phyloP scores from a whole-genome alignment of 495 filamentous ascomycete genomes.

The Penicillium canariense region DNA sequence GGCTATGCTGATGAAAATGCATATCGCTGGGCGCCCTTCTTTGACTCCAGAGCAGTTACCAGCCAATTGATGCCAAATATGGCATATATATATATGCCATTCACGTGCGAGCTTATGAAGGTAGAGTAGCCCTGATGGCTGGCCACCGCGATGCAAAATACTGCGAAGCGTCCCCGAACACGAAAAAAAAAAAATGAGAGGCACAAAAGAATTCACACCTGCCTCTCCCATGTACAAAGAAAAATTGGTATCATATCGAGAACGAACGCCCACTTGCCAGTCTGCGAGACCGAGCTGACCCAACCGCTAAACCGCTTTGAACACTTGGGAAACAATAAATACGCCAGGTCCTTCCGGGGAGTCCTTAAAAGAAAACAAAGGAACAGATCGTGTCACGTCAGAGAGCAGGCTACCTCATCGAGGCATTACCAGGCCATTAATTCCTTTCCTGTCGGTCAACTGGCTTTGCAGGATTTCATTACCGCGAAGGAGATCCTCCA shows the following conservation, averaged over 20 bases:
- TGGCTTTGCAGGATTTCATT: slow-evolving; percentile 55
- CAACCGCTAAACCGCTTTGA: slow-evolving; percentile 19
- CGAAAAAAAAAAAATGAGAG: not conserved
- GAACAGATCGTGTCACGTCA: slow-evolving; percentile 27
- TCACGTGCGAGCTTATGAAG: not conserved
- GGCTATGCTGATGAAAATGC: too few relatives aligned
- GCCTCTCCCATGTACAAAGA: not conserved
- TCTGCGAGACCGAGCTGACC: slow-evolving; percentile 2
- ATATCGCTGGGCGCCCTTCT: too few relatives aligned
- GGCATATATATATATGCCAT: not conserved
- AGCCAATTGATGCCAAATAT: not conserved
- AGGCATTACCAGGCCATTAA: slow-evolving; percentile 45
- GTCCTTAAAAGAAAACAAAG: slow-evolving; percentile 5
- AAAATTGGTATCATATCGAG: slow-evolving; percentile 24
- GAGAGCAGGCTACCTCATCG: slow-evolving; percentile 24
- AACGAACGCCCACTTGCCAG: slow-evolving; percentile 17
- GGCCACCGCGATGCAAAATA: not conserved
- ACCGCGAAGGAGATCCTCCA: slow-evolving; percentile 67
- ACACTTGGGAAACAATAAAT: not conserved
- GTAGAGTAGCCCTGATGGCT: not conserved
- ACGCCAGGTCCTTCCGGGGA: slow-evolving; percentile 5
- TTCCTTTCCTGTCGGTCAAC: slow-evolving; percentile 43
- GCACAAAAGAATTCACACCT: not conserved
- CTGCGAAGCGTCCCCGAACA: not conserved
- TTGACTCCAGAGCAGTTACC: too few relatives aligned